phyloP scores from a whole-genome alignment of 2,329 filamentous ascomycete genomes.

The Macrophomina phaseolina region DNA sequence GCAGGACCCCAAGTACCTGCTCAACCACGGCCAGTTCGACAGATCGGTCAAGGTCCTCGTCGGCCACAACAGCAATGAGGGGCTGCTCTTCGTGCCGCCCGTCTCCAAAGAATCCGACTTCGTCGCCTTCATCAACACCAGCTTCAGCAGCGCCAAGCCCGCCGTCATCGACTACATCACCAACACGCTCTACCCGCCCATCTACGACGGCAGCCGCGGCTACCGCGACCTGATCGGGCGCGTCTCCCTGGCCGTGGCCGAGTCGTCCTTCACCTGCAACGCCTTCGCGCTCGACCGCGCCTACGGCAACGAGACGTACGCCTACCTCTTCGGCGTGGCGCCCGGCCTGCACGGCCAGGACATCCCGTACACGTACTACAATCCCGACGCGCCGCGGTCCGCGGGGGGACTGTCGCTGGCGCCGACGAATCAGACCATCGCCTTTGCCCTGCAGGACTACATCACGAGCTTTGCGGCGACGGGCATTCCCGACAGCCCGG shows the following conservation, averaged over 20 bases:
- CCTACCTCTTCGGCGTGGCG: conserved; percentile 60
- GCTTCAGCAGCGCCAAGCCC: conserved; percentile 40
- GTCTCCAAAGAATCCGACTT: conserved; percentile 33
- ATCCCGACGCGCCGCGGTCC: conserved; percentile 31
- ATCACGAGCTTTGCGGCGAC: conserved; percentile 51
- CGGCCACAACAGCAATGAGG: conserved; percentile 54
- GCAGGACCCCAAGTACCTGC: conserved; percentile 38
- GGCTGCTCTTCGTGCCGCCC: conserved; percentile 42
- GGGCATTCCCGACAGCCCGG: conserved; percentile 44
- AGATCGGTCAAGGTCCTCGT: conserved; percentile 43
- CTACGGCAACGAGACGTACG: conserved; percentile 54
- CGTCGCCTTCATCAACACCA: conserved; percentile 33
- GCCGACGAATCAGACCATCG: conserved; percentile 44
- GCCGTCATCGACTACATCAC: conserved; percentile 49
- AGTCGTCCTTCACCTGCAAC: conserved; percentile 58
- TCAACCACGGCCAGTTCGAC: conserved; percentile 45
- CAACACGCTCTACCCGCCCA: conserved; percentile 56
- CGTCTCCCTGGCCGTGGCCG: conserved; percentile 48
- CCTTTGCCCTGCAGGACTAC: conserved; percentile 53
- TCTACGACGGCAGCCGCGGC: conserved; percentile 53
- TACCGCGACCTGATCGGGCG: conserved; percentile 56
- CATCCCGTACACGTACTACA: conserved; percentile 60
- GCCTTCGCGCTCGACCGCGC: conserved; percentile 57
- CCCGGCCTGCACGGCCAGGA: conserved; percentile 62
- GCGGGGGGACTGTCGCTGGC: background rate